Base-by-base conservation (phyloP, 192 early-diverging fungal species). In the Dispira simplex region DNA sequence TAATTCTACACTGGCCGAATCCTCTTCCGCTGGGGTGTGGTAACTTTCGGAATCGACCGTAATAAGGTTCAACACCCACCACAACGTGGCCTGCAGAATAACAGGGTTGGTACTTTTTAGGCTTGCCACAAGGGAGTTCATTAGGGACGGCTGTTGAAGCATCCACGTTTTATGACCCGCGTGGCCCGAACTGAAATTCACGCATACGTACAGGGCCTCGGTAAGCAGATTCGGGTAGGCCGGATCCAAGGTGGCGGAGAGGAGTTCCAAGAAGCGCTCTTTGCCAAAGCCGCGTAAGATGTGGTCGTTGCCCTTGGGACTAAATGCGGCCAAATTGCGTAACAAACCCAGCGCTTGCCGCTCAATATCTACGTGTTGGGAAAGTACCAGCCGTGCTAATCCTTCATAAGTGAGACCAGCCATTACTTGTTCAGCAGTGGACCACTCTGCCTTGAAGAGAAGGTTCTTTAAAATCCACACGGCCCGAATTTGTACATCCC, bases 131-230 rank as follows among this genome's bases (percentile, higher is more conserved):
- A 60, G 32, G 18, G 27, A 28, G 32, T 43, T 28, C 11, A 44
- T 21, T 44, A 60, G 16, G 26, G 32, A 13, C 32, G 58, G 32
- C 13, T 60, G 58, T 14, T 21, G 58, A 3, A 60, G 32, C 21
- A 60, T 44, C 58, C 58, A 60, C 2, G 25, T 44, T 14, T 21
- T 11, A 12, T 43, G 39, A 11, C 58, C 32, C 43, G 10, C 2
- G 13, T 14, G 32, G 2, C 27, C 58, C 1, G 58, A 18, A 12
- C 14, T 12, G 27, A 60, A 60, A 21, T 60, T 60, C 25, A 27
- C 58, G 4, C 32, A n/a, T 16, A 60, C 13, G 58, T 60, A 60
- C 58, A 60, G 43, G 14, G 58, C 43, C 43, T 60, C 58, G 2
- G 1, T 8, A 9, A 60, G 14, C 32, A 60, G 28, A 16, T 11